phyloP scores from a whole-genome alignment of 2,329 filamentous ascomycete species.

The Aspergillus pseudotamarii region DNA sequence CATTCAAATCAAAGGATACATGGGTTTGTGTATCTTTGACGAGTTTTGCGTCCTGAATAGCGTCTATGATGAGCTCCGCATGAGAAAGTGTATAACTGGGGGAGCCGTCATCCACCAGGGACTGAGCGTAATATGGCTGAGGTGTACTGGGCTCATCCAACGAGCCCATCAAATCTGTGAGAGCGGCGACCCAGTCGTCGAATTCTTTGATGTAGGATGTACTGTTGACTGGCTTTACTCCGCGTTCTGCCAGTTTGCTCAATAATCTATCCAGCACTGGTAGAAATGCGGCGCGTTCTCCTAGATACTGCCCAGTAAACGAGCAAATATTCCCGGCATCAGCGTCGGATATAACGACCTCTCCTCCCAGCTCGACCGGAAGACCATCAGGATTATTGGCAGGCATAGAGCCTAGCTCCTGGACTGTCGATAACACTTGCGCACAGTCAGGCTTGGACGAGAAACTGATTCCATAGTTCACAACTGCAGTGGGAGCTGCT shows the following conservation, averaged over 20 bases:
- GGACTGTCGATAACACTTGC: slow-evolving; percentile 5
- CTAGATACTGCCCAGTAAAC: slow-evolving; percentile 4
- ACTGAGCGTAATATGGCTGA: slow-evolving; percentile 11
- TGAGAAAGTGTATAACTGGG: slow-evolving; percentile 2
- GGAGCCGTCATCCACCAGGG: slow-evolving; percentile 5
- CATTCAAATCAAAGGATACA: slow-evolving; percentile 7
- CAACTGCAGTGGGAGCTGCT: slow-evolving; percentile 1
- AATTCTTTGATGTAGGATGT: slow-evolving; percentile 3
- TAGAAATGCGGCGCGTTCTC: neutral
- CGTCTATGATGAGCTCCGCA: neutral
- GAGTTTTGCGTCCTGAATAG: neutral
- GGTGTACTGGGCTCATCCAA: neutral
- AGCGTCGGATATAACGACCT: neutral
- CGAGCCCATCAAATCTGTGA: slow-evolving; percentile 11
- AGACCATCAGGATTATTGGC: neutral
- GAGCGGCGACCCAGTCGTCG: slow-evolving; percentile 5
- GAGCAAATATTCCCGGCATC: neutral
- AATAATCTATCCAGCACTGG: neutral
- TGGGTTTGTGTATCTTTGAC: neutral
- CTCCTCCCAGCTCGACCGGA: slow-evolving; percentile 1
- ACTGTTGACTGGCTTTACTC: neutral
- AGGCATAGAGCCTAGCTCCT: slow-evolving; percentile 2
- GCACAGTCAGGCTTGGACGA: slow-evolving; percentile 7
- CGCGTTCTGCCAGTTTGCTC: neutral
- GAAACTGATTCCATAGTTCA: slow-evolving; percentile 12